phyloP scores from a whole-genome alignment of 108 stramenopile genomes.

The Cyclostephanos invisitatus region DNA sequence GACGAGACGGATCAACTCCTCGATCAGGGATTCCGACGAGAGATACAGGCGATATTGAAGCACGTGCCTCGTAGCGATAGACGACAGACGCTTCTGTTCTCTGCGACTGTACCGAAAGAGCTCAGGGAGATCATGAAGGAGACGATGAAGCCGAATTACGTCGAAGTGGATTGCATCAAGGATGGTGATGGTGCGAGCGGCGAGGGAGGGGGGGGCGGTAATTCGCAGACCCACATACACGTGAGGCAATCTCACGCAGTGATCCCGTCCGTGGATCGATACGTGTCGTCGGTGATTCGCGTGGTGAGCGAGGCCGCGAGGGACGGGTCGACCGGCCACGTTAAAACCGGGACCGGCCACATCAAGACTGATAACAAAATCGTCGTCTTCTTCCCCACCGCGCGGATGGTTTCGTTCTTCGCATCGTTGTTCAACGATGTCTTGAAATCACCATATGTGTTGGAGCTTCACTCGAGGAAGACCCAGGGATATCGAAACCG shows the following conservation, averaged over 20 bases:
- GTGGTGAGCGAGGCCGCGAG: slow-evolving; percentile 45
- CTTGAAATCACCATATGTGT: slow-evolving; percentile 53
- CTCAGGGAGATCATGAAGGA: slow-evolving; percentile 63
- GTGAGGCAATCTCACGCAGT: slow-evolving; percentile 59
- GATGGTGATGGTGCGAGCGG: slow-evolving; percentile 11
- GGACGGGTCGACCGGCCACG: slow-evolving; percentile 26
- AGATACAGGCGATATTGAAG: slow-evolving; percentile 76
- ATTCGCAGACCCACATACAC: slow-evolving; percentile 55
- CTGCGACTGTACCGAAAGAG: slow-evolving; percentile 84
- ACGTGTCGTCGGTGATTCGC: slow-evolving; percentile 56
- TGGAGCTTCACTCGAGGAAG: slow-evolving; percentile 90
- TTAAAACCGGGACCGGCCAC: too few relatives aligned
- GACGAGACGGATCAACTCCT: slow-evolving; percentile 96
- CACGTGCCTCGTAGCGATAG: slow-evolving; percentile 63
- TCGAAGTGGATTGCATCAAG: slow-evolving; percentile 65
- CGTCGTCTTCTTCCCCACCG: slow-evolving; percentile 90
- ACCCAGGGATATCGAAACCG: slow-evolving; percentile 77
- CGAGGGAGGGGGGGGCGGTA: neutral
- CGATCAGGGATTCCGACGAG: slow-evolving; percentile 90
- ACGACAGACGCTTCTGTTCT: slow-evolving; percentile 94
- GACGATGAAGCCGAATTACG: slow-evolving; percentile 47
- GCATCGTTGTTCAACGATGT: slow-evolving; percentile 70
- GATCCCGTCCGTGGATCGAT: slow-evolving; percentile 48
- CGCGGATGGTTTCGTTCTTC: slow-evolving; percentile 76
- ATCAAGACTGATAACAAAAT: slow-evolving; percentile 63